Conservation (phyloP, 108 stramenopile genomes). For the Cyclostephanos tholiformis region DNA sequence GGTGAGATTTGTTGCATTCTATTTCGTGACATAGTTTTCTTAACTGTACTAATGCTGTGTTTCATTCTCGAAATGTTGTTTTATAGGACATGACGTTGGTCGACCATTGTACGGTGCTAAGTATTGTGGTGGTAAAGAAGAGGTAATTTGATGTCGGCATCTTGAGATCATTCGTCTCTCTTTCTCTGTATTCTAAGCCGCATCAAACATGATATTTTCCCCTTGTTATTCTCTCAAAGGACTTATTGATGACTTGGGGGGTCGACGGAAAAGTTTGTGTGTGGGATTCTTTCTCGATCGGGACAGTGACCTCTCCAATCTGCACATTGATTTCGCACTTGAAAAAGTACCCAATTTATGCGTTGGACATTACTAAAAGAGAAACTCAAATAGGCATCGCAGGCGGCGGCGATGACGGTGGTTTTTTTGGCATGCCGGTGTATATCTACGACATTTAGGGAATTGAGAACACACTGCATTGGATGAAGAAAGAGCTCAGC, state of each 20-base stretch:
- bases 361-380: constrained; percentile 49
- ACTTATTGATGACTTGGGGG: constrained; percentile 84
- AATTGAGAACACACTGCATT: not conserved
- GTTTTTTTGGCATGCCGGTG: constrained; percentile 72
- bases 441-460: constrained; percentile 57
- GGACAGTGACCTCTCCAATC: constrained; percentile 68
- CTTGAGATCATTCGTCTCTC: not conserved
- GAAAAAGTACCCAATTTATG: constrained; percentile 72
- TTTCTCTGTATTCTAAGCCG: not conserved
- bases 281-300: constrained; percentile 72
- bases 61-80: not conserved
- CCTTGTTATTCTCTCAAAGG: constrained; percentile 21
- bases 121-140: constrained; percentile 61
- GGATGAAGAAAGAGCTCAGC: no score
- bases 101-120: constrained; percentile 78
- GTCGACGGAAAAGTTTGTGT: constrained; percentile 82
- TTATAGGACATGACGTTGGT: constrained; percentile 57
- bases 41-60: not conserved
- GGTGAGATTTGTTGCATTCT: constrained; percentile 25
- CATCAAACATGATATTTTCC: not conserved
- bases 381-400: constrained; percentile 46
- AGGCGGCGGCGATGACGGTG: constrained; percentile 63
- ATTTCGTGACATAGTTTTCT: not conserved
- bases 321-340: constrained; percentile 61
- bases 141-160: constrained; percentile 24